phyloP scores from a whole-genome alignment of 129 eudicot genomes.

The Calendula officinalis region DNA sequence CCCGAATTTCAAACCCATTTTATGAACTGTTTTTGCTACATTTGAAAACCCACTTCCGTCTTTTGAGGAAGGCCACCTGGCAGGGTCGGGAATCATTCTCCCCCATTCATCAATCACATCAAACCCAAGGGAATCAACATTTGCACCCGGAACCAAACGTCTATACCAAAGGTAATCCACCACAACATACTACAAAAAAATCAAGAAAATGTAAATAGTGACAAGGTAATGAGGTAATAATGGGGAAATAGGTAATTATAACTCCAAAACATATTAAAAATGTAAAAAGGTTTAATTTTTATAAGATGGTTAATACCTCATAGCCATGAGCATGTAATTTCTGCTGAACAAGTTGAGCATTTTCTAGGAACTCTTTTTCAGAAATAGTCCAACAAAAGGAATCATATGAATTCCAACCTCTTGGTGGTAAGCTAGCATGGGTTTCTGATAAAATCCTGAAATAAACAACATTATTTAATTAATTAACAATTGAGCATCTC shows the following conservation, averaged over 20 bases:
- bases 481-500: background rate
- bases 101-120: conserved; percentile 99
- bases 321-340: conserved; percentile 67
- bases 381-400: conserved; percentile 92
- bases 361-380: conserved; percentile 78
- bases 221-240: no score
- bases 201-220: background rate
- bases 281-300: no score
- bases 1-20: conserved; percentile 93
- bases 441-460: conserved; percentile 43
- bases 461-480: background rate
- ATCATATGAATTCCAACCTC: conserved; percentile 99
- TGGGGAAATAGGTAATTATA: no score
- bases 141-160: conserved; percentile 68
- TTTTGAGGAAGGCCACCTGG: conserved; percentile 85
- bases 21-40: conserved; percentile 80
- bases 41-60: conserved; percentile 68
- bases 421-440: conserved; percentile 75
- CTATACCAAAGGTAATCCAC: conserved; percentile 99
- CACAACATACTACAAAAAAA: conserved; percentile 71
- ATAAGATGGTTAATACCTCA: conserved; percentile 49
- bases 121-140: conserved; percentile 71
- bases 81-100: conserved; percentile 91
- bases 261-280: no score
- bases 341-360: conserved; percentile 66